A percentile compares a stretch with the other conserved stretches of the same genome.
Conservation (phyloP, 108 stramenopile genomes). For the Nannochloropsis salina region DNA sequence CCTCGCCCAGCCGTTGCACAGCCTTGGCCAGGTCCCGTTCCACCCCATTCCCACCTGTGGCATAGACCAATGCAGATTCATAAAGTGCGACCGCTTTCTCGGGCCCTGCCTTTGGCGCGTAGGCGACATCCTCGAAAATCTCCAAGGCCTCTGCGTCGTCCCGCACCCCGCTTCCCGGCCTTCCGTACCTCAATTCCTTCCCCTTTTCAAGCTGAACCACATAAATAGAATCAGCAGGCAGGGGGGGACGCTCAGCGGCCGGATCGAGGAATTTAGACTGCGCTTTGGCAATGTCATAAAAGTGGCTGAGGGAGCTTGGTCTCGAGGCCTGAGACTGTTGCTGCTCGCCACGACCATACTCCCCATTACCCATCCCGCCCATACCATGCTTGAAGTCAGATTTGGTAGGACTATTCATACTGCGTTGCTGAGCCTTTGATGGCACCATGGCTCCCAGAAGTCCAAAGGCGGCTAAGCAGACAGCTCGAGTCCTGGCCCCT, state of each 20-base stretch:
- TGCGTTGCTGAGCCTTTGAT: too few species aligned
- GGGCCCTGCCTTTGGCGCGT: background rate
- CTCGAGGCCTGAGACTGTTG: too few species aligned
- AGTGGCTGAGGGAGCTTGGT: too few species aligned
- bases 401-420: too few species aligned
- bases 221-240: background rate
- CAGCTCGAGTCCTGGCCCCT: too few species aligned
- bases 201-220: background rate
- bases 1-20: background rate
- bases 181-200: background rate
- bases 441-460: too few species aligned
- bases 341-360: too few species aligned
- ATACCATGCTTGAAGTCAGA: too few species aligned
- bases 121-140: background rate
- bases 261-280: background rate
- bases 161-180: background rate
- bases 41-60: background rate
- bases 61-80: constrained; percentile 16
- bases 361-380: too few species aligned
- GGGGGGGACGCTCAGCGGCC: background rate
- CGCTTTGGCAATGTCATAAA: background rate
- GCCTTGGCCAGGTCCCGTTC: background rate
- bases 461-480: too few species aligned
- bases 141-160: background rate
- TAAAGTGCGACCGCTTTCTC: background rate